phyloP scores from a whole-genome alignment of 352 stramenopile genomes.

The Phytophthora pseudosyringae region DNA sequence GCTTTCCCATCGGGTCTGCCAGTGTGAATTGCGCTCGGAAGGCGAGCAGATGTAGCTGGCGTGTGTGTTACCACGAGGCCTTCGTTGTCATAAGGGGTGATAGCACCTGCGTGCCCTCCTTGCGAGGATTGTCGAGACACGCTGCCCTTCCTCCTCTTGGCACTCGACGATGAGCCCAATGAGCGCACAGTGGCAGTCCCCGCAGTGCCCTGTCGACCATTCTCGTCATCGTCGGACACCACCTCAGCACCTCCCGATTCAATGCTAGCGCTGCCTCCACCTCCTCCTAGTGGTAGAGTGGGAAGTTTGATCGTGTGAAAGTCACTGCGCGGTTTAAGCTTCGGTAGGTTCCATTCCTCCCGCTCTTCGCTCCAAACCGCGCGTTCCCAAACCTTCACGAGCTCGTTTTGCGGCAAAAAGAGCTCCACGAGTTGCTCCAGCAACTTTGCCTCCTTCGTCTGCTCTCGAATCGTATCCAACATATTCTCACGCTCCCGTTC shows the following conservation, averaged over 20 bases:
- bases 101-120: background rate
- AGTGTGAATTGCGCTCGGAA: conserved; percentile 46
- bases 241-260: conserved; percentile 71
- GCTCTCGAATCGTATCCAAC: conserved; percentile 89
- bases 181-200: conserved; percentile 40
- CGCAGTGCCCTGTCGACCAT: conserved; percentile 26
- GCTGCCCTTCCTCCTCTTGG: conserved; percentile 39
- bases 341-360: conserved; percentile 78
- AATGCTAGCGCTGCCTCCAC: conserved; percentile 18
- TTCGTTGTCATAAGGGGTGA: conserved; percentile 20
- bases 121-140: conserved; percentile 21
- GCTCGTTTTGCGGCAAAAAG: conserved; percentile 84
- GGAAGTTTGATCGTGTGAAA: conserved; percentile 85
- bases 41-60: conserved; percentile 24
- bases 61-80: background rate
- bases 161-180: conserved; percentile 40
- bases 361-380: conserved; percentile 85
- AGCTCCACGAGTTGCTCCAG: conserved; percentile 89
- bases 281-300: conserved; percentile 39
- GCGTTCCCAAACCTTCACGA: conserved; percentile 90
- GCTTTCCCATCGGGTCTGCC: conserved; percentile 30
- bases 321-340: conserved; percentile 78
- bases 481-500: conserved; percentile 86
- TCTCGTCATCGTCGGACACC: conserved; percentile 61
- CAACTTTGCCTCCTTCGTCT: conserved; percentile 89